These are phyloP conservation scores for Verticillium tricorpus DNA, from an alignment of 2,329 filamentous ascomycete genomes.

Conservation along the genomic window DNA sequence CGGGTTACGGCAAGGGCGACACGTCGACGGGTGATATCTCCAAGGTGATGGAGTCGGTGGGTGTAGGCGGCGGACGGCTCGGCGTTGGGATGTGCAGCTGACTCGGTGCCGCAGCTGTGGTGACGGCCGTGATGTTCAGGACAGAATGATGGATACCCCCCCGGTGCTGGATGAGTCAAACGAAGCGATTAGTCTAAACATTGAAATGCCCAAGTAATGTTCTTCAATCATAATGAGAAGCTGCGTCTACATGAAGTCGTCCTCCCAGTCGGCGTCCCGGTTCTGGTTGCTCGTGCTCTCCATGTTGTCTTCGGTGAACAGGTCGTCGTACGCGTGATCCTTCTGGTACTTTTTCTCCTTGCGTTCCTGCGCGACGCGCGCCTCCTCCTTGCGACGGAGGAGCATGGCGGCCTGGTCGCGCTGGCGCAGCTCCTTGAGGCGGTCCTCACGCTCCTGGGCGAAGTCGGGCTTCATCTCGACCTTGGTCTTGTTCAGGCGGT, in stretches of 20 bases:
- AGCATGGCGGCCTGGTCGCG: slow-evolving; percentile 58
- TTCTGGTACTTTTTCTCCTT: slow-evolving; percentile 91
- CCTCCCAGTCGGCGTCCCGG: slow-evolving; percentile 69
- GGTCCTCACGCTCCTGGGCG: slow-evolving; percentile 74
- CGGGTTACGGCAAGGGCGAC: background rate
- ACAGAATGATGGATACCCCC: slow-evolving; percentile 9
- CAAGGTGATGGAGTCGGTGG: slow-evolving; percentile 26
- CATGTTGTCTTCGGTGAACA: slow-evolving; percentile 81
- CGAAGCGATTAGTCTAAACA: background rate
- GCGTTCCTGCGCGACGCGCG: slow-evolving; percentile 67
- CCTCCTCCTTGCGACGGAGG: slow-evolving; percentile 59
- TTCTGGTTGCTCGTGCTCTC: slow-evolving; percentile 80
- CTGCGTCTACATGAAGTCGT: slow-evolving; percentile 79
- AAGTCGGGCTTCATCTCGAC: slow-evolving; percentile 85
- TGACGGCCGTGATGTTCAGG: background rate
- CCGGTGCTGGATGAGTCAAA: background rate
- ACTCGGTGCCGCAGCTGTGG: slow-evolving; percentile 6
- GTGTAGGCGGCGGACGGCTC: slow-evolving; percentile 20
- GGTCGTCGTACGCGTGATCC: slow-evolving; percentile 95
- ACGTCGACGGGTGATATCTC: slow-evolving; percentile 4
- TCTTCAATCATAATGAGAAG: background rate
- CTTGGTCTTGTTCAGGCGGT: slow-evolving; percentile 96
- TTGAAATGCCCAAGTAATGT: background rate
- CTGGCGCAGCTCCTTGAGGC: slow-evolving; percentile 65
- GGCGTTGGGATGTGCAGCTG: slow-evolving; percentile 15